Evolutionary conservation across 805 yeast species (phyloP), one percentile per base, ranked within the genome.

Genomic region (Barnettozyma populi): DNA sequence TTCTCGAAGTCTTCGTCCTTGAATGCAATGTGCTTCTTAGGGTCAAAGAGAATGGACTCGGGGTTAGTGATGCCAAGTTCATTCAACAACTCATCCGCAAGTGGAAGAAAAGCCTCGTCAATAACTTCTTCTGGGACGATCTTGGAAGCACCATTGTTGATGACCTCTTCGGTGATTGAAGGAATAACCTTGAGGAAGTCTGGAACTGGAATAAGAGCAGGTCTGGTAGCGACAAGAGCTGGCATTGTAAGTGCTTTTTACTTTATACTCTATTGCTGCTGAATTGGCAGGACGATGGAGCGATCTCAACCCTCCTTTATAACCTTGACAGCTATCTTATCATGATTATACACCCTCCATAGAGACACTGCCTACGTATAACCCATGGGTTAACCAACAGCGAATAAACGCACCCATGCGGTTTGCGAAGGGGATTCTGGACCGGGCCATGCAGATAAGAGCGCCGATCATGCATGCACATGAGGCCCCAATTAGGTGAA

Each of bases 1-100:
- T 58, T 61, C 10, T 64, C 62, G 46, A 57, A 71, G 52, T 62
- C 63, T 41, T 69, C 71, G 45, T 68, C 69, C 27, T 66, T 67
- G 56, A 65, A 68, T 6, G 66, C 55, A 20, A 72, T 48, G 56
- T 72, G 76, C 49, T 57, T 62, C 13, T 52, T 48, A 1, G 74
- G 69, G 51, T 72, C 74, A 44, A 73, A 73, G 16, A 54, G 45
- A 13, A 64, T 50, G 3, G 41, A 18, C 7, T 47, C 36, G 10
- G 63, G 61, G 25, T 57, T 62, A 13, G 49, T 37, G 31, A 66
- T 61, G 32, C 66, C 53, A 23, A 60, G 59, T 3, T 42, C 47
- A 1, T 34, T 43, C 13, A 25, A 11, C 24, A 51, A 23, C 14
- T 41, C 41, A 3, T 42, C 40, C 4, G 41, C 19, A 1, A 52